Evolutionary conservation across 495 filamentous ascomycete genomes (phyloP), one percentile per base, ranked within the genome.

Genomic region (Neurospora hispaniola): DNA sequence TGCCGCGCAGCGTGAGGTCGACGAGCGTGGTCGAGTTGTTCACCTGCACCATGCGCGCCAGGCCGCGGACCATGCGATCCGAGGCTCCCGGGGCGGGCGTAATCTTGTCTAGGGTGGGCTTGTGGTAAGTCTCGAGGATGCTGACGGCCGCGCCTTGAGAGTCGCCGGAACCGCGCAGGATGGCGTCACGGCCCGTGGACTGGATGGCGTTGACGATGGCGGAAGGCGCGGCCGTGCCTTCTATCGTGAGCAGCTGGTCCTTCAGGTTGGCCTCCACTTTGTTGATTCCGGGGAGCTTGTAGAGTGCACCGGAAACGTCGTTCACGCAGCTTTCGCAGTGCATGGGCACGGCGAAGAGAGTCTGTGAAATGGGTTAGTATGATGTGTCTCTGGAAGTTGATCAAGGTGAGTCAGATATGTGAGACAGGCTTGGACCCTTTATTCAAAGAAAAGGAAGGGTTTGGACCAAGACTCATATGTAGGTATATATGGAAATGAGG

Each of bases 321-420:
- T 93, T 91, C 76, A 96, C 89, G 82, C 96, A 99, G 77, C 85
- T 81, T 54, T 96, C 91, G 82, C 96, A 98, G 81, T 88, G 91
- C 87, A 99, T 91, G 35, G 93, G 94, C 80, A 98, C 96, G 73
- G 95, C 93, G 79, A 99, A 98, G 73, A 94, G 91, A 48, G 94
- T 97, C 92, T 98, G 76, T 75, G 11, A 31, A 31, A 70, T 70
- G 23, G 73, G 43, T 70, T 74, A 43, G 66, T 38, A 62, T 74
- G 75, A 62, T 16, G 11, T 62, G 23, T 62, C 23, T 62, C 12
- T 31, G 54, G 5, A 16, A 11, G 23, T 62, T 62, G 54, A 16
- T 31, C 3, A 23, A 62, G 54, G 11, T 16, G 48, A 62, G 23
- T 31, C 23, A 31, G 12, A 16, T 62, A 16, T 62, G 5, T 62